Evolutionary conservation across 169 alveolate species (phyloP), one percentile per base, ranked within the genome.

Genomic region (Plasmodium relictum): DNA sequence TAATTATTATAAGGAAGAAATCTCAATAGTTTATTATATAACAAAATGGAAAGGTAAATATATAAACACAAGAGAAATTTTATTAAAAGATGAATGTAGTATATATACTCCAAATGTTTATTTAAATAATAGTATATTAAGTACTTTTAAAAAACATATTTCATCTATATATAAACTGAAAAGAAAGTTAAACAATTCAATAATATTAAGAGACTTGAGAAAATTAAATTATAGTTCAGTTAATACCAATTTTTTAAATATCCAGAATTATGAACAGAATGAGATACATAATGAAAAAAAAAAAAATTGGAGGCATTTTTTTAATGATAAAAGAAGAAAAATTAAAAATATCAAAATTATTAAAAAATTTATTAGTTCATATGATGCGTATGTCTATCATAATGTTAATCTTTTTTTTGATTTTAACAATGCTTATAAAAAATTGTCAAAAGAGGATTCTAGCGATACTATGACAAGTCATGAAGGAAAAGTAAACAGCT

Each of bases 361-460:
- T 68, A 83, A 83, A 20, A 37, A 83, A 54, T 83, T 83, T 68
- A 69, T 83, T n/a, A 83, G 91, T 42, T 31, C 91, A 1, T 83
- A 83, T 54, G 83, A 83, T 37, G 58, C 91, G 4, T 83, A 83
- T 56, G 31, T 83, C 5, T 83, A 83, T 68, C 91, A 83, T 26
- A 44, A 68, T 68, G 65, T 83, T 58, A 61, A 59, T 22, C 45
- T 83, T 8, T 7, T 68, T 10, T 41, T 83, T 1, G 72, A 83
- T 45, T 16, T 83, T 24, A 71, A 71, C 8, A 54, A 69, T 37
- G 83, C 73, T 1, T 68, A 83, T 48, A 44, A 71, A 37, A 59
- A 66, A 6, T 41, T 80, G 24, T 44, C 74, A 10, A 0, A 18
- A 16, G 42, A 65, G 14, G 52, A 18, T 54, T 7, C 63, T 54